Evolutionary conservation across 805 yeast species (phyloP).

Genomic region (Metschnikowia reukaufii): DNA sequence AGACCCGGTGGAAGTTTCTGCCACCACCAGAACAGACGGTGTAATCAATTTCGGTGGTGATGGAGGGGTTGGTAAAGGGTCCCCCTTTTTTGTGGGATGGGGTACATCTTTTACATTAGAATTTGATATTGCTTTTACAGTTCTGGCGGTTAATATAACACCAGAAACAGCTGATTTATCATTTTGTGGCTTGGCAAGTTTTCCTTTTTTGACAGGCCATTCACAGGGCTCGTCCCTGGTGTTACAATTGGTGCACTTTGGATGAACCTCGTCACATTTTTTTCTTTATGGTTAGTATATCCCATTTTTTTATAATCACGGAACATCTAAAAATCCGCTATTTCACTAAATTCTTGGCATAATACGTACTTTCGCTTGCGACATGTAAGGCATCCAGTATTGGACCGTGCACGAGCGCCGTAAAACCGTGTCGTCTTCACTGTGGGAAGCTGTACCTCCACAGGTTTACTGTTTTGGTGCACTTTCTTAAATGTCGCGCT

Average conservation of each 20-base stretch:
- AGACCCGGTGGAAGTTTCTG: neutral
- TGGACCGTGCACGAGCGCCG: conserved; percentile 20
- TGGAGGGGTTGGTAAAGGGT: neutral
- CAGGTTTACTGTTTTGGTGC: conserved; percentile 9
- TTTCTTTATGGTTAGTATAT: conserved; percentile 19
- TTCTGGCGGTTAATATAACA: too few species aligned
- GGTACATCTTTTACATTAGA: too few species aligned
- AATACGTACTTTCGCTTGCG: conserved; percentile 20
- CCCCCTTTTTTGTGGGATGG: too few species aligned
- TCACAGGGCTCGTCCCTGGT: conserved; percentile 8
- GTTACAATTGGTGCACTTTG: conserved; percentile 16
- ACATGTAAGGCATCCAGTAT: conserved; percentile 19
- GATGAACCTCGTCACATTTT: conserved; percentile 21
- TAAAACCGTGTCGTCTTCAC: conserved; percentile 10
- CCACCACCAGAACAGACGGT: neutral
- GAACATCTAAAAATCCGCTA: too few species aligned
- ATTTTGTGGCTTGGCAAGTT: neutral
- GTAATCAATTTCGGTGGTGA: neutral
- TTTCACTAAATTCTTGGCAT: neutral
- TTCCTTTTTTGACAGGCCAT: conserved; percentile 10
- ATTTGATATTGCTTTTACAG: too few species aligned
- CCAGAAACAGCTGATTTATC: too few species aligned
- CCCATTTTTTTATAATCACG: neutral
- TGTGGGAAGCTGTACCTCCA: conserved; percentile 15
- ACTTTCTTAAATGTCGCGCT: conserved; percentile 14